Percentiles rank a stretch among this genome's conserved stretches.
Evolutionary conservation across 139 green algal genomes (phyloP).

Genomic region (Pycnococcus provasolii): DNA sequence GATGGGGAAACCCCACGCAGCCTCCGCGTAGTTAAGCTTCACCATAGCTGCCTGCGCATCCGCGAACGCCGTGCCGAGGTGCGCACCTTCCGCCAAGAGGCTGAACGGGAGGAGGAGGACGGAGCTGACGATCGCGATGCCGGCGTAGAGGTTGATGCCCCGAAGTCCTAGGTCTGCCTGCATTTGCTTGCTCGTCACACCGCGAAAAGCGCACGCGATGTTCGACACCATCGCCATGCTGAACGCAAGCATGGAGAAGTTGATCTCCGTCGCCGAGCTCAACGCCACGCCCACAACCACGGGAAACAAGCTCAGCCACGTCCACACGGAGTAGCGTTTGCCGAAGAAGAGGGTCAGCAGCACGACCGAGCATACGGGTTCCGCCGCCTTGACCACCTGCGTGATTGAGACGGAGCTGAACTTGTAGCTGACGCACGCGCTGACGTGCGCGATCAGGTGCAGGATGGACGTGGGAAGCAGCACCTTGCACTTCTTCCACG

Average conservation of each 20-base stretch:
- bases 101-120: constrained; percentile 23
- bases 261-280: constrained; percentile 40
- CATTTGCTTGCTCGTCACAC: constrained; percentile 38
- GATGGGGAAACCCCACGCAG: no score
- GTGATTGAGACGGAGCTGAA: constrained; percentile 20
- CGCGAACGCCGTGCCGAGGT: no score
- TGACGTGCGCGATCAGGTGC: constrained; percentile 91
- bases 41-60: no score
- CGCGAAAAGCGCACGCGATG: constrained; percentile 35
- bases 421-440: constrained; percentile 90
- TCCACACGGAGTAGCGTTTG: background rate
- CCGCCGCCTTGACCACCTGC: constrained; percentile 29
- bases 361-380: constrained; percentile 28
- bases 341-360: background rate
- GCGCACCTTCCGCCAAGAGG: constrained; percentile 10
- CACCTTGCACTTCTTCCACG: background rate
- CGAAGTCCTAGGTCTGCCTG: constrained; percentile 5
- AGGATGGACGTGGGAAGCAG: constrained; percentile 36
- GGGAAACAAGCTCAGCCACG: constrained; percentile 17
- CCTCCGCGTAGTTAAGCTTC: no score
- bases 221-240: constrained; percentile 40
- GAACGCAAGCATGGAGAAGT: constrained; percentile 41
- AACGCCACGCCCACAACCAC: constrained; percentile 32
- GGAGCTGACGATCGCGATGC: constrained; percentile 24
- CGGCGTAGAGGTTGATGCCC: constrained; percentile 36